Base-by-base conservation (phyloP, 2,329 filamentous ascomycete genomes). In the Fusarium caatingaense region DNA sequence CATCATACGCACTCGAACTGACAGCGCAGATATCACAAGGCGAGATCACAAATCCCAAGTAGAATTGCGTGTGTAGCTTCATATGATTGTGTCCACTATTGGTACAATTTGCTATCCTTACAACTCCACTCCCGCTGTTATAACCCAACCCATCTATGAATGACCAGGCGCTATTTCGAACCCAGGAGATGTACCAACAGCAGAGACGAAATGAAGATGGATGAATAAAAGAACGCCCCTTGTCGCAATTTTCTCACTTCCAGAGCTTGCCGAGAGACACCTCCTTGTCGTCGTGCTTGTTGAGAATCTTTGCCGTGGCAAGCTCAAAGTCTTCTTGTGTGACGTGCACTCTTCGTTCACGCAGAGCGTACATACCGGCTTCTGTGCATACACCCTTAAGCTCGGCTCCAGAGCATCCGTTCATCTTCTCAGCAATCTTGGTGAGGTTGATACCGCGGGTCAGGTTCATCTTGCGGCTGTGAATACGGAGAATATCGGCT, bases 351-450 rank as follows among this genome's bases (percentile, higher is more conserved):
- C 96, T 91, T 78, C 96, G 88, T 84, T 99, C 96, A 74, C 96
- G 91, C 71, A 99, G 86, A 16, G 96, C 96, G 79, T 96, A 99
- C 96, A 99, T 99, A 76, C 96, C 96, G 5, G 96, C 94, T 82
- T 99, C 96, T 47, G 96, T 99, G 81, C 96, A 99, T 49, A 99
- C 96, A 84, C 96, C 96, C 89, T 99, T 99, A 75, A 99, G 83
- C 83, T 99, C 96, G 57, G 96, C 96, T 66, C 96, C 96, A 5
- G 94, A 98, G 83, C 96, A 99, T 54, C 96, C 96, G 78, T 98
- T 98, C 96, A 99, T 99, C 89, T 98, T 98, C 86, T 99, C 96
- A 30, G 96, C 96, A 76, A 98, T 97, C 89, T 99, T 99, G 76
- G 89, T 97, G 72, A 99, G 85, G 83, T 99, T 97, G 85, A 99